Percentiles rank a stretch among this genome's conserved stretches.
Conservation (phyloP, 345 rosid species). For the Alliaria petiolata region DNA sequence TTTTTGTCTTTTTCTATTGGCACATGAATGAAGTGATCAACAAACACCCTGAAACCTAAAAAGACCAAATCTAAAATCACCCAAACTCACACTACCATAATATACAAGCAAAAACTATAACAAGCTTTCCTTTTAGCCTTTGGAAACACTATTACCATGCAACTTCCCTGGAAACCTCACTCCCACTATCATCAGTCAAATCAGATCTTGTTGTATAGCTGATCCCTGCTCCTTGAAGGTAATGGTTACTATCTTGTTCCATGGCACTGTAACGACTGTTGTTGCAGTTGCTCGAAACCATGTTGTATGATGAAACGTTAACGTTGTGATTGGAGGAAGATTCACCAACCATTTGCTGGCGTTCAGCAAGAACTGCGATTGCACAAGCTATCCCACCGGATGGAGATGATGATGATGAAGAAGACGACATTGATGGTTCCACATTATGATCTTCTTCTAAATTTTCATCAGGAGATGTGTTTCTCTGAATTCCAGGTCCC, state of each 20-base stretch:
- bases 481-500: slow-evolving; percentile 56
- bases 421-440: slow-evolving; percentile 41
- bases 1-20: neutral
- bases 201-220: slow-evolving; percentile 53
- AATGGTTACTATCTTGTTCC: slow-evolving; percentile 41
- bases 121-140: neutral
- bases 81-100: neutral
- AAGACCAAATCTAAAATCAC: neutral
- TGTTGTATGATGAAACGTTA: slow-evolving; percentile 15
- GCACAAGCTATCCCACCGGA: slow-evolving; percentile 91
- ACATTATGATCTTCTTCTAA: slow-evolving; percentile 30
- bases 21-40: slow-evolving; percentile 4
- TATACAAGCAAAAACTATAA: neutral
- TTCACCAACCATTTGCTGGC: slow-evolving; percentile 66
- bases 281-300: slow-evolving; percentile 1
- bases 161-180: slow-evolving; percentile 6
- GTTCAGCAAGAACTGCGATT: slow-evolving; percentile 83
- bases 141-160: neutral
- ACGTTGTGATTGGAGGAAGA: slow-evolving; percentile 26
- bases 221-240: slow-evolving; percentile 52
- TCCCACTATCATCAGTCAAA: slow-evolving; percentile 38
- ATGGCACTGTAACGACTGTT: slow-evolving; percentile 34
- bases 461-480: slow-evolving; percentile 30
- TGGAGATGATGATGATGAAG: slow-evolving; percentile 73
- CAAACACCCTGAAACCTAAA: neutral